These are phyloP conservation scores for Penicillium digitatum DNA, from an alignment of 2,329 filamentous ascomycete genomes.

Conservation along the genomic window DNA sequence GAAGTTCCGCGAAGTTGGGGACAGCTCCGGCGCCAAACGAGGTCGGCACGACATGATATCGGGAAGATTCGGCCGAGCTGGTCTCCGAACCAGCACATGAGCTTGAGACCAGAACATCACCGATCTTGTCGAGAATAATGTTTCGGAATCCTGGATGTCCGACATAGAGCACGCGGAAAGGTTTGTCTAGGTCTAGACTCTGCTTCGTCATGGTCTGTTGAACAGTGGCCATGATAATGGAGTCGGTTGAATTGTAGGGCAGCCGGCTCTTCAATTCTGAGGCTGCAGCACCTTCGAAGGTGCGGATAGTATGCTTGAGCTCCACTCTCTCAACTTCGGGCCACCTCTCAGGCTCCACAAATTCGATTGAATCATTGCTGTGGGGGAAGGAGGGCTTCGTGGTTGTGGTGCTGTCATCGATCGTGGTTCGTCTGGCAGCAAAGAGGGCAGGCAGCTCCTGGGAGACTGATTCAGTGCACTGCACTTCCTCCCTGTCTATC, in stretches of 20 bases:
- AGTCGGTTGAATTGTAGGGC: slow-evolving; percentile 27
- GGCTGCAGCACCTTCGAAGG: slow-evolving; percentile 33
- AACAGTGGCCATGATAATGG: slow-evolving; percentile 39
- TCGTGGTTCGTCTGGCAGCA: slow-evolving; percentile 26
- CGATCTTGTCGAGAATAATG: slow-evolving; percentile 47
- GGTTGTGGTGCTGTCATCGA: slow-evolving; percentile 37
- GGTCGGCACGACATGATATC: slow-evolving; percentile 48
- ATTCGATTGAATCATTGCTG: slow-evolving; percentile 40
- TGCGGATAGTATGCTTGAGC: slow-evolving; percentile 42
- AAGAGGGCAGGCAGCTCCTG: slow-evolving; percentile 31
- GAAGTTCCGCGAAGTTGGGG: slow-evolving; percentile 48
- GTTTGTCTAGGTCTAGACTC: slow-evolving; percentile 39
- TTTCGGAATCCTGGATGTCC: slow-evolving; percentile 39
- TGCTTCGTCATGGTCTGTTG: slow-evolving; percentile 45
- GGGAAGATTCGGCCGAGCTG: slow-evolving; percentile 41
- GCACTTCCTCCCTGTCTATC: slow-evolving; percentile 20
- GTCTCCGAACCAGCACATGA: slow-evolving; percentile 31
- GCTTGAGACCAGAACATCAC: slow-evolving; percentile 45
- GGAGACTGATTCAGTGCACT: slow-evolving; percentile 28
- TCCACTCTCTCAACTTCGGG: slow-evolving; percentile 39
- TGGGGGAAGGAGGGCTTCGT: slow-evolving; percentile 32
- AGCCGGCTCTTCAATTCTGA: slow-evolving; percentile 29
- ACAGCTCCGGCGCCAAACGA: slow-evolving; percentile 45
- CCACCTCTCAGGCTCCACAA: slow-evolving; percentile 42
- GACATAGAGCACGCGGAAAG: slow-evolving; percentile 45